Base-by-base conservation (phyloP, 2,329 filamentous ascomycete genomes). In the Fusarium sp. region DNA sequence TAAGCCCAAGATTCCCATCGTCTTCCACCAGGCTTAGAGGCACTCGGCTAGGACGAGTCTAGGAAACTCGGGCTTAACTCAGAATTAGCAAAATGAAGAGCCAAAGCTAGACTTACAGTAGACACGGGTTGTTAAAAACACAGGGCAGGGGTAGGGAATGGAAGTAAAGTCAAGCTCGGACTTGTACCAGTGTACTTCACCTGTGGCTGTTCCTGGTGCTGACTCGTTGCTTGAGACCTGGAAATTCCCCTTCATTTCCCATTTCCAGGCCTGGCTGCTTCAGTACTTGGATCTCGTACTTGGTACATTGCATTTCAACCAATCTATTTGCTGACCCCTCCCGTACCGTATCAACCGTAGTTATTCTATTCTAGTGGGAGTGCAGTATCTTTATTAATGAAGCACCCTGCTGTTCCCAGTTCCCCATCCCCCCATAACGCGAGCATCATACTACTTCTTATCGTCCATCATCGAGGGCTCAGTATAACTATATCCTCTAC, bases 301-400 rank as follows among this genome's bases (percentile, higher is more conserved):
- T 51, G 66, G 66, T 68, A 68, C 65, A 62, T 69, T 64, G 19
- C 37, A 33, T 32, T 35, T 28, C 13, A 20, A 11, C 20, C 58
- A 70, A 69, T 71, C 56, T 72, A 65, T 61, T 72, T 71, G 59
- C 70, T 72, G 56, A 71, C 70, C 70, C 70, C 70, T 67, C 64
- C 70, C 70, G 57, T 46, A 53, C 47, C 49, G 49, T 41, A 43
- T 40, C 40, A 33, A 60, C 41, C 41, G 44, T 32, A 46, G 37
- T 17, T 20, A 24, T 39, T 41, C 40, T 61, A 46, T 54, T 56
- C 55, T 59, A 50, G 57, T 22, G 30, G 41, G 59, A 56, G 39
- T 46, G 46, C 35, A 48, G 67, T 60, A 56, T 69, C 66, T 67
- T 67, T 63, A 70, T 69, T 69, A 70, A 70, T 64, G 49, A 67